Conservation (phyloP, 208 protist genomes). For the Acanthamoeba lenticulata region DNA sequence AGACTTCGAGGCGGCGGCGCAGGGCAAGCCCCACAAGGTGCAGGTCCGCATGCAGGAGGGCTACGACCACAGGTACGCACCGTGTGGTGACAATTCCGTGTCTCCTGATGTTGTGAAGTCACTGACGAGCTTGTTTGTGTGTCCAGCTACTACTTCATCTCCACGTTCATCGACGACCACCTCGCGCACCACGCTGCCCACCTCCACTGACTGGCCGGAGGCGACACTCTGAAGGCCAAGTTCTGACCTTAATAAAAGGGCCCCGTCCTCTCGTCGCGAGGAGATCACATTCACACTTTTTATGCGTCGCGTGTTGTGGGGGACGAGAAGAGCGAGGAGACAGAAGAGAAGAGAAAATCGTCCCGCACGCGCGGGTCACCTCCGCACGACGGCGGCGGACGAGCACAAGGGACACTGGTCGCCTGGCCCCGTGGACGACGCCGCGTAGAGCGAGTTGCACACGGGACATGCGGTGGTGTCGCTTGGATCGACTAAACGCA, state of each 20-base stretch:
- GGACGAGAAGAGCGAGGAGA: no score
- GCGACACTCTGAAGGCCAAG: neutral
- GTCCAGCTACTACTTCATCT: slow-evolving; percentile 86
- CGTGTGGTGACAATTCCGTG: neutral
- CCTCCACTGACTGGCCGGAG: slow-evolving; percentile 25
- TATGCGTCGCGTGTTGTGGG: no score
- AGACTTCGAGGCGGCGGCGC: neutral
- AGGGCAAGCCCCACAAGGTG: slow-evolving; percentile 35
- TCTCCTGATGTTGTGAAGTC: neutral
- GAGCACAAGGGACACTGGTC: neutral
- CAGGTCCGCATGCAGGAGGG: slow-evolving; percentile 78
- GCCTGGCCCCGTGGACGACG: neutral
- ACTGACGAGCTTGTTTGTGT: no score
- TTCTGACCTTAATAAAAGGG: no score
- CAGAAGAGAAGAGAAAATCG: no score
- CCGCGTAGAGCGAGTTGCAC: neutral
- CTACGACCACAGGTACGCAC: slow-evolving; percentile 53
- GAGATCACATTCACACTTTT: no score
- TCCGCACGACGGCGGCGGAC: neutral
- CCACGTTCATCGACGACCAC: slow-evolving; percentile 85
- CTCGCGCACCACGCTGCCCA: slow-evolving; percentile 65
- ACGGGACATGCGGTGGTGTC: neutral
- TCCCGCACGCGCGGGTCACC: no score
- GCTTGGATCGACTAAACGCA: neutral
- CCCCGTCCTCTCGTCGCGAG: no score